Conservation (phyloP, 148 eudicot species). For the Pouteria glomerata region DNA sequence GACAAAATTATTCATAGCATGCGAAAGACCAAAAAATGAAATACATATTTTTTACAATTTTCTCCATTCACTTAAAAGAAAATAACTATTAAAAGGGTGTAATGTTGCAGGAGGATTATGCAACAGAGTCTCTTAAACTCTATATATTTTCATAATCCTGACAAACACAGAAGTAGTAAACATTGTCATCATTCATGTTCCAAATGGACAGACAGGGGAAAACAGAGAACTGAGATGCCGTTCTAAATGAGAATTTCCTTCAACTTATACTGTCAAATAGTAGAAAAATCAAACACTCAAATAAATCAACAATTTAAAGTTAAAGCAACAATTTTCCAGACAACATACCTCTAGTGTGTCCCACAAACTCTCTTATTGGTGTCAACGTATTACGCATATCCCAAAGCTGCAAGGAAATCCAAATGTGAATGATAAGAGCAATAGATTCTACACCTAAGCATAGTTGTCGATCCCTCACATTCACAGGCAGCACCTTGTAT, state of each 20-base stretch:
- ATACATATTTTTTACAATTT: neutral
- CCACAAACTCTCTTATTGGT: conserved; percentile 85
- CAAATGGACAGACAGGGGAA: neutral
- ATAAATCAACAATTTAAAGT: neutral
- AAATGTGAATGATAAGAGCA: conserved; percentile 6
- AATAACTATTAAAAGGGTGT: neutral
- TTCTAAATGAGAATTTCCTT: no score
- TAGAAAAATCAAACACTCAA: neutral
- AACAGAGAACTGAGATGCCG: no score
- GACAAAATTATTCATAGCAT: neutral
- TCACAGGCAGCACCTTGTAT: no score
- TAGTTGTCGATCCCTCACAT: no score
- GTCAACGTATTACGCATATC: conserved; percentile 85
- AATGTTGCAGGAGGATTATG: neutral
- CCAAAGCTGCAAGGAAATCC: conserved; percentile 63
- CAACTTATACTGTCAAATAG: no score
- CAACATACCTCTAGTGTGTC: conserved; percentile 82
- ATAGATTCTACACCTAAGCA: neutral
- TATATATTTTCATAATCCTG: neutral
- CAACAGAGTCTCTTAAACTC: neutral
- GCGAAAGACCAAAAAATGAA: neutral
- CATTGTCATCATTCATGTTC: neutral
- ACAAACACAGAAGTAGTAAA: neutral
- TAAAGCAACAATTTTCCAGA: neutral
- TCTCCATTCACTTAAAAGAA: neutral